Evolutionary conservation across 768 basidiomycete species (phyloP).

Genomic region (Pulveroboletus sp.): DNA sequence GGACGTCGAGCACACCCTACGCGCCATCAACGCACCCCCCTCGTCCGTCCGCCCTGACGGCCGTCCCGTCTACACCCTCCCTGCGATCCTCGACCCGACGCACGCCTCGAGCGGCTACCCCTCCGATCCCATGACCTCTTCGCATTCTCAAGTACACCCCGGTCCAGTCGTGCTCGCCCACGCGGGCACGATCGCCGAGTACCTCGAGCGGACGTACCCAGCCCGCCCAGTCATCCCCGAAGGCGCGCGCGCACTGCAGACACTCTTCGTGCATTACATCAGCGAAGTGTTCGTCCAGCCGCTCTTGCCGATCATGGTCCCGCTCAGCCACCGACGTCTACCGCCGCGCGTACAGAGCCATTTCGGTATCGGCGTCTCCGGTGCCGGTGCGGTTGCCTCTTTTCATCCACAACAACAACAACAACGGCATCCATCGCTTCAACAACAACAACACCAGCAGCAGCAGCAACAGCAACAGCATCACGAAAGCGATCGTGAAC

Average conservation of each 20-base stretch:
- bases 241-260: constrained; percentile 63
- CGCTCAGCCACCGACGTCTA: constrained; percentile 59
- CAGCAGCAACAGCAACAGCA: no score
- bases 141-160: constrained; percentile 33
- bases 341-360: constrained; percentile 53
- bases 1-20: constrained; percentile 60
- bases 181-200: constrained; percentile 61
- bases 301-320: constrained; percentile 66
- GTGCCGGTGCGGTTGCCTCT: no score
- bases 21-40: constrained; percentile 56
- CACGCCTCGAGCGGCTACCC: neutral
- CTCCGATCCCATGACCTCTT: neutral
- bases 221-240: constrained; percentile 69
- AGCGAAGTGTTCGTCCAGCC: constrained; percentile 63
- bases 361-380: constrained; percentile 27
- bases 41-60: constrained; percentile 52
- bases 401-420: no score
- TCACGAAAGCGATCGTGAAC: no score
- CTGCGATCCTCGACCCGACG: constrained; percentile 60
- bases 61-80: constrained; percentile 61
- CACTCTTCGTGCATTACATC: constrained; percentile 66
- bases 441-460: no score
- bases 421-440: no score
- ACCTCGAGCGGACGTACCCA: constrained; percentile 65
- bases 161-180: constrained; percentile 55